These are phyloP conservation scores for Tricholoma matsutake DNA, from an alignment of 768 basidiomycete species.

Conservation along the genomic window DNA sequence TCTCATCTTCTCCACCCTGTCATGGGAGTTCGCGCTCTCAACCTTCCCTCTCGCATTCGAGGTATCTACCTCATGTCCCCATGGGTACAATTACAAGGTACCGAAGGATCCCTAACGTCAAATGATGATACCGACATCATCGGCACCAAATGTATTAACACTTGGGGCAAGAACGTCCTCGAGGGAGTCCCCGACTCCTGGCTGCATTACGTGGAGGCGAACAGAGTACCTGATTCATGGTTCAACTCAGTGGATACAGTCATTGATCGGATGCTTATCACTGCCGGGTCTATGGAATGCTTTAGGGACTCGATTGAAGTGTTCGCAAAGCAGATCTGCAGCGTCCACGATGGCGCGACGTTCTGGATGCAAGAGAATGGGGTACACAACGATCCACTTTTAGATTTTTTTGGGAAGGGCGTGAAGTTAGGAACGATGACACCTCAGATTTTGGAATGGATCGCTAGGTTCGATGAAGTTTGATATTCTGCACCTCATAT, in stretches of 20 bases:
- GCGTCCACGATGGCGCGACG: background rate
- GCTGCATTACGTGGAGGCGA: conserved; percentile 20
- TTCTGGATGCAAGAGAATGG: too few species aligned
- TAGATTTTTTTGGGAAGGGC: conserved; percentile 12
- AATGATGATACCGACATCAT: conserved; percentile 17
- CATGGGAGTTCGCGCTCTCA: too few species aligned
- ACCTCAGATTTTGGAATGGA: conserved; percentile 18
- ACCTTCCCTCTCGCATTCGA: conserved; percentile 17
- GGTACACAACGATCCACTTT: too few species aligned
- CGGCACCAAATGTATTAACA: background rate
- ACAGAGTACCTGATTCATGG: conserved; percentile 23
- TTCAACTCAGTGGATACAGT: conserved; percentile 19
- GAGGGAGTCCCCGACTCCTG: conserved; percentile 16
- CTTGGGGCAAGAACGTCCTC: conserved; percentile 11
- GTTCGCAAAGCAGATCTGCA: background rate
- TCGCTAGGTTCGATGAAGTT: conserved; percentile 5
- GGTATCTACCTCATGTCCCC: conserved; percentile 32
- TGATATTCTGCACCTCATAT: too few species aligned
- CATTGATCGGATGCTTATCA: conserved; percentile 23
- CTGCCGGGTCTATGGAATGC: conserved; percentile 22
- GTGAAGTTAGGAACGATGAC: conserved; percentile 11
- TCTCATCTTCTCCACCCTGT: too few species aligned
- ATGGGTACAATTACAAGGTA: conserved; percentile 20
- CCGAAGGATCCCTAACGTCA: conserved; percentile 1
- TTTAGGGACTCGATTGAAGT: conserved; percentile 22